Evolutionary conservation across 2,329 filamentous ascomycete genomes (phyloP), one percentile per base, ranked within the genome.

Genomic region (Colletotrichum tamarilloi): DNA sequence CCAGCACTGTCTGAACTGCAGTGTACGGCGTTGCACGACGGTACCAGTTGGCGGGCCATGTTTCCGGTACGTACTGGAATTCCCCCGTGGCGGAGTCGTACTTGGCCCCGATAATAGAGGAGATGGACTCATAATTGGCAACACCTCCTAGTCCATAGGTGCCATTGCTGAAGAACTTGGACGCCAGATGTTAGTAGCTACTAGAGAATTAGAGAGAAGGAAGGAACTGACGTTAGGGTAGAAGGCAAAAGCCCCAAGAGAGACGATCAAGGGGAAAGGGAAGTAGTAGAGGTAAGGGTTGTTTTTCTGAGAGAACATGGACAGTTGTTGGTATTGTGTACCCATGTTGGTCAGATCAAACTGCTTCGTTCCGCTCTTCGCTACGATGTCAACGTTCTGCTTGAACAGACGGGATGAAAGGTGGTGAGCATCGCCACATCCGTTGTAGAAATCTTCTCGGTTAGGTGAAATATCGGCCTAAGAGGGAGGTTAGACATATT

Each of bases 221-320:
- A 11, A n/a, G 2, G 1, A 1, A 16, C 69, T 55, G 28, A 65
- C 70, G n/a, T 73, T 55, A 5, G 70, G 70, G 35, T 73, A 73
- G 22, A 73, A 73, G 8, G 67, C 60, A 5, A 70, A 70, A 1
- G 70, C 70, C 4, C 67, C 70, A 1, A 73, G 16, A 0, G 70
- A 73, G 19, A 65, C 70, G 14, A 73, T 73, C 19, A 73, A 12
- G 2, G 67, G 70, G 16, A 70, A 73, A 3, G 70, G 60, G 22
- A 73, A 70, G 42, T 73, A 73, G 46, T 73, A 73, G 4, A 73
- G 14, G 56, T 73, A 73, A 1, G 70, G 70, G 19, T 73, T 73
- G 67, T 73, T 56, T 55, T 65, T 70, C 1, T 73, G 67, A 3
- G 70, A 73, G 26, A 73, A 70, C 46, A 32, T 70, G 30, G 67